Evolutionary conservation across 805 yeast species (phyloP), one percentile per base, ranked within the genome.

Genomic region (Pichia ethanolica): DNA sequence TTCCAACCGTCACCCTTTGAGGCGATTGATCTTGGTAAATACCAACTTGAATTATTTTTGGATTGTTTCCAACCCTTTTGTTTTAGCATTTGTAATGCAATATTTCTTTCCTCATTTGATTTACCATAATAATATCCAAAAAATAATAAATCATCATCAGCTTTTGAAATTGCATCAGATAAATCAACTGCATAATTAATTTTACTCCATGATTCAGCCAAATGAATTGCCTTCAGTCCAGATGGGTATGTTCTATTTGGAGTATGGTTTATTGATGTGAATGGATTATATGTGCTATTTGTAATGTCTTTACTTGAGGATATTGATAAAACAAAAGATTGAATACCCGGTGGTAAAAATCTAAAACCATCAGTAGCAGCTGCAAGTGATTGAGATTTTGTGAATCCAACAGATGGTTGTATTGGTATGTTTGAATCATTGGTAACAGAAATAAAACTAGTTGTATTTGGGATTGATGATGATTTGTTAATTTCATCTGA

Each of bases 61-160:
- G 53, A 49, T 43, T 68, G 62, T 47, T 61, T 65, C 77, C 77
- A 73, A 45, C 66, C 66, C 35, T 72, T 62, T 42, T 68, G 59
- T 14, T 55, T 52, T 27, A 74, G 55, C 4, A 70, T 52, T 6
- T 60, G 45, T 8, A 62, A 56, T 5, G 75, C 70, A 36, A 71
- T 62, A 14, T 62, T 60, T 49, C 72, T 64, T 56, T 74, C 78
- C 45, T 65, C 54, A 11, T 68, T 70, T 5, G 77, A 71, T 5
- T 70, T 59, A 2, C 73, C 70, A 58, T 62, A 74, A 54, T 74
- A 74, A 55, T 64, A 71, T 35, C 73, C 74, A 53, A 68, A 73
- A 51, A 74, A 73, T 44, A 74, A 54, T 13, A 75, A 68, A 6
- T 61, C 62, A n/a, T 63, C 55, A 45, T 64, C 71, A 28, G 65